Evolutionary conservation across 441 rosid species (phyloP).

Genomic region (Melastoma candidum): DNA sequence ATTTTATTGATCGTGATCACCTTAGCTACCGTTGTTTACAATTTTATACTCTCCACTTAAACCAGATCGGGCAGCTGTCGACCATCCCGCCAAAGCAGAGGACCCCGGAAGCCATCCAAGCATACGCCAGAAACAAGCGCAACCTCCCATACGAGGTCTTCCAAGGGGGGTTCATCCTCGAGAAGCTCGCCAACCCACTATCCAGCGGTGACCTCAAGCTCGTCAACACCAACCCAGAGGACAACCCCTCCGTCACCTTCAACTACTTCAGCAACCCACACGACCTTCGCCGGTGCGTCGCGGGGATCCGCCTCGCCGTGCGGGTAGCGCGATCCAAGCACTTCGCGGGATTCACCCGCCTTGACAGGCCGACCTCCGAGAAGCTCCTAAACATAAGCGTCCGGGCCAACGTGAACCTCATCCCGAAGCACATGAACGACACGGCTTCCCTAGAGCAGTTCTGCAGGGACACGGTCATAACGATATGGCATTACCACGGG

Average conservation of each 20-base stretch:
- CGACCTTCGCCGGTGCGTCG: conserved; percentile 65
- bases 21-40: not conserved
- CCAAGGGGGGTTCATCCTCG: conserved; percentile 86
- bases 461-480: conserved; percentile 87
- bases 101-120: conserved; percentile 48
- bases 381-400: conserved; percentile 63
- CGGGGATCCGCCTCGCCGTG: conserved; percentile 50
- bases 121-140: conserved; percentile 41
- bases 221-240: conserved; percentile 55
- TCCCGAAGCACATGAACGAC: conserved; percentile 68
- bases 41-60: not conserved
- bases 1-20: not conserved
- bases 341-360: conserved; percentile 52
- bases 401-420: conserved; percentile 67
- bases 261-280: conserved; percentile 76
- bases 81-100: conserved; percentile 68
- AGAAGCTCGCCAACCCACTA: conserved; percentile 63
- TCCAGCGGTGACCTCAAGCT: conserved; percentile 65
- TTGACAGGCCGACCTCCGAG: conserved; percentile 38
- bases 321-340: conserved; percentile 53
- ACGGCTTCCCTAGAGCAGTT: conserved; percentile 86
- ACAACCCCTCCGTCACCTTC: conserved; percentile 82
- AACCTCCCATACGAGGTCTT: conserved; percentile 66
- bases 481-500: conserved; percentile 98
- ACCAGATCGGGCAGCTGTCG: conserved; percentile 79